A percentile compares a stretch with the other conserved stretches of the same genome.
phyloP scores from a whole-genome alignment of 1,284 basidiomycete species.

The Ustilago curta region DNA sequence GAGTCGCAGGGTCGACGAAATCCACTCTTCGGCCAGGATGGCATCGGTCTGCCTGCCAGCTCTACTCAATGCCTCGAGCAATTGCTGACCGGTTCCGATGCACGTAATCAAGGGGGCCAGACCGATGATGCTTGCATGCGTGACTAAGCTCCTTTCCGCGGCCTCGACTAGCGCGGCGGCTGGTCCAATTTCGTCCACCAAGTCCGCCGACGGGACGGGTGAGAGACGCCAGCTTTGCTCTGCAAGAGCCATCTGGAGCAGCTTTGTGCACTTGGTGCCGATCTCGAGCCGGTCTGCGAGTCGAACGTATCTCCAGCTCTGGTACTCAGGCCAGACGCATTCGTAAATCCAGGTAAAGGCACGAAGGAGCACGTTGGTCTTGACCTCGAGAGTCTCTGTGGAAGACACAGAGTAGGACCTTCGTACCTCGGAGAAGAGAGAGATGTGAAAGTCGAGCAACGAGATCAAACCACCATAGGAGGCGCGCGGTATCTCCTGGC shows the following conservation, averaged over 20 bases:
- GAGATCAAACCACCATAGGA: conserved; percentile 83
- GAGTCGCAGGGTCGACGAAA: conserved; percentile 77
- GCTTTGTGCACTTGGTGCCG: conserved; percentile 75
- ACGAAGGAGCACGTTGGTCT: conserved; percentile 83
- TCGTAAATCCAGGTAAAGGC: conserved; percentile 81
- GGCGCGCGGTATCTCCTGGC: conserved; percentile 79
- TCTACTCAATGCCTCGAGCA: conserved; percentile 75
- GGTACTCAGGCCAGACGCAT: conserved; percentile 85
- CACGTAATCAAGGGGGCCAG: conserved; percentile 80
- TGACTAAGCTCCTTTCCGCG: conserved; percentile 77
- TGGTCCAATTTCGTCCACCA: conserved; percentile 20
- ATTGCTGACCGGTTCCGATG: conserved; percentile 75
- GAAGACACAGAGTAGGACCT: conserved; percentile 74
- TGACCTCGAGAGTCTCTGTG: conserved; percentile 75
- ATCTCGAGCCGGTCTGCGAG: conserved; percentile 84
- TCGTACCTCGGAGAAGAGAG: conserved; percentile 80
- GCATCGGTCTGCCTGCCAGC: conserved; percentile 79
- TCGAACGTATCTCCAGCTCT: conserved; percentile 82
- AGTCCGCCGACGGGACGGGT: conserved; percentile 62
- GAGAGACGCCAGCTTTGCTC: conserved; percentile 68
- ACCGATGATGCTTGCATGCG: conserved; percentile 79
- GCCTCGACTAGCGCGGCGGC: conserved; percentile 69
- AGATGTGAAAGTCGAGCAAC: conserved; percentile 80
- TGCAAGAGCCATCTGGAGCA: conserved; percentile 78
- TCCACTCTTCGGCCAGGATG: conserved; percentile 76